Percentiles rank a stretch among this genome's conserved stretches.
Conservation (phyloP, 2,329 filamentous ascomycete genomes). For the Claviceps arundinis region DNA sequence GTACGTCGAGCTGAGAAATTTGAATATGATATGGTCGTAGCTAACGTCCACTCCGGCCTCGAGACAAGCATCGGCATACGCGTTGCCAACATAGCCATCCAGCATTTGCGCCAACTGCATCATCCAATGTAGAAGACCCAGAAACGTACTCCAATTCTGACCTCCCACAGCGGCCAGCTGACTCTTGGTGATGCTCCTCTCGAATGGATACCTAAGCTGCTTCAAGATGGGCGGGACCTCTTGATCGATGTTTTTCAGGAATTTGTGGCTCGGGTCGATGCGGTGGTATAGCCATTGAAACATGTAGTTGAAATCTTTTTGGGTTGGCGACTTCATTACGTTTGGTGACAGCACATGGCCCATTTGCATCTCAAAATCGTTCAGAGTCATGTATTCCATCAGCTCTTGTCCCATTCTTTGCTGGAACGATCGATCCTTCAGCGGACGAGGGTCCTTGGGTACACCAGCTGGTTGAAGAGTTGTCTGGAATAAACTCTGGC, state of each 20-base stretch:
- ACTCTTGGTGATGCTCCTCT: constrained; percentile 91
- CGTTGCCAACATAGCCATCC: constrained; percentile 63
- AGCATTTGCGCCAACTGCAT: constrained; percentile 96
- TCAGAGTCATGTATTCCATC: constrained; percentile 77
- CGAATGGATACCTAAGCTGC: constrained; percentile 87
- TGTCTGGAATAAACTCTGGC: constrained; percentile 92
- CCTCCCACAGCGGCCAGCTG: constrained; percentile 90
- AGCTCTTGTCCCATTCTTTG: constrained; percentile 76
- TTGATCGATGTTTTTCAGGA: constrained; percentile 88
- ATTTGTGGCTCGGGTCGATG: constrained; percentile 86
- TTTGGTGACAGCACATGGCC: constrained; percentile 88
- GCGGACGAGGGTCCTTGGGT: constrained; percentile 71
- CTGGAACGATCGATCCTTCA: constrained; percentile 71
- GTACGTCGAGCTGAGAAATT: constrained; percentile 82
- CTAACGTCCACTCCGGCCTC: constrained; percentile 80
- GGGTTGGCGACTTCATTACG: constrained; percentile 82
- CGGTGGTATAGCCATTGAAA: constrained; percentile 97
- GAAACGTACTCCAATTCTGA: constrained; percentile 91
- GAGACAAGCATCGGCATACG: constrained; percentile 80
- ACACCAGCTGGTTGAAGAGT: constrained; percentile 70
- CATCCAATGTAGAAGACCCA: constrained; percentile 95
- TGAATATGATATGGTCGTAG: constrained; percentile 86
- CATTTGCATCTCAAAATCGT: constrained; percentile 97
- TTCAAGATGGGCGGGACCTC: constrained; percentile 89
- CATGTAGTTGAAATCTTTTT: constrained; percentile 96